Evolutionary conservation across 2,329 filamentous ascomycete genomes (phyloP).

Genomic region (Salinomyces thailandicus): DNA sequence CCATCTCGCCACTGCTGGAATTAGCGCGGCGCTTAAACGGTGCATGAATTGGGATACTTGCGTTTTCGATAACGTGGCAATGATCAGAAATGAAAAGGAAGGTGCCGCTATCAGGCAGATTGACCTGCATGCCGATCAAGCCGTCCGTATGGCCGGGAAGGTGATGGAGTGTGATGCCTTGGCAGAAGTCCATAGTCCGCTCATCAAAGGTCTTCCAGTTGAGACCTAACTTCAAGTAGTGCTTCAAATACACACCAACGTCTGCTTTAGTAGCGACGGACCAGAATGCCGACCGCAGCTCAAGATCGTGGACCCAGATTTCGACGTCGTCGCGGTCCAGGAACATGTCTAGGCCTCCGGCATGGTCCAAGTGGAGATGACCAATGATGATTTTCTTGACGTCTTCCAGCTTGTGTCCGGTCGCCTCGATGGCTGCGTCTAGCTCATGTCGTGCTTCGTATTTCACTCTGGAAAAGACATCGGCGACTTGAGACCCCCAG

Average conservation of each 20-base stretch:
- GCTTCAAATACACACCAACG: constrained; percentile 26
- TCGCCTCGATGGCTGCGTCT: constrained; percentile 25
- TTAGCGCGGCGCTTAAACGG: constrained; percentile 4
- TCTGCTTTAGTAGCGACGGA: constrained; percentile 26
- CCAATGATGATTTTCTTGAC: constrained; percentile 29
- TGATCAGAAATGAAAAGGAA: constrained; percentile 27
- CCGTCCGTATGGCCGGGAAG: constrained; percentile 29
- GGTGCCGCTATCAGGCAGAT: constrained; percentile 25
- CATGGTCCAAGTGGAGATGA: constrained; percentile 28
- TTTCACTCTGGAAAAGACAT: constrained; percentile 25
- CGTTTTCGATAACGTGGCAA: constrained; percentile 29
- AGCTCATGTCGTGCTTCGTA: constrained; percentile 27
- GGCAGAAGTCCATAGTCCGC: constrained; percentile 25
- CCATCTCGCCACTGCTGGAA: constrained; percentile 24
- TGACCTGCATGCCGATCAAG: constrained; percentile 28
- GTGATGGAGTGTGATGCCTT: constrained; percentile 28
- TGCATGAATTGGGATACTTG: constrained; percentile 6
- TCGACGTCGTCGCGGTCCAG: constrained; percentile 26
- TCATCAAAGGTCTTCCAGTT: constrained; percentile 30
- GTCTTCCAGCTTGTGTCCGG: constrained; percentile 26
- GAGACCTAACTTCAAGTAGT: constrained; percentile 26
- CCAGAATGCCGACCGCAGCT: constrained; percentile 26
- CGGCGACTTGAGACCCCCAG: constrained; percentile 24
- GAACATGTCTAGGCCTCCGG: constrained; percentile 26
- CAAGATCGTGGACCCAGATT: constrained; percentile 28